These are phyloP conservation scores for Pseudoperonospora humuli DNA, from an alignment of 352 stramenopile genomes.

Conservation along the genomic window DNA sequence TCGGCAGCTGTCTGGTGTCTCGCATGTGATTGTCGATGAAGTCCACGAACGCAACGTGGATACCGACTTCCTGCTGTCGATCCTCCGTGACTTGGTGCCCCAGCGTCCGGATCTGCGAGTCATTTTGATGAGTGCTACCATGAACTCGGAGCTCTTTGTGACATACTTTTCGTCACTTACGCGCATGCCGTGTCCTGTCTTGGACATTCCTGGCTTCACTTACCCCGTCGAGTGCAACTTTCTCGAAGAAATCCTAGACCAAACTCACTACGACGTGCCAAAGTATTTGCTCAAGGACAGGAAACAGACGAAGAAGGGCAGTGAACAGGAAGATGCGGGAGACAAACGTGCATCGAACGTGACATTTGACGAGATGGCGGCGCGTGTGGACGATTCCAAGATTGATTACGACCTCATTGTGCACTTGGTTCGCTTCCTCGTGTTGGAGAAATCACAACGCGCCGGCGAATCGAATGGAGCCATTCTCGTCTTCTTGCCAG, in stretches of 20 bases:
- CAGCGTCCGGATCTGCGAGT: slow-evolving; percentile 78
- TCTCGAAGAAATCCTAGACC: slow-evolving; percentile 63
- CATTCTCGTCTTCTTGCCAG: slow-evolving; percentile 80
- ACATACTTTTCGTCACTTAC: slow-evolving; percentile 74
- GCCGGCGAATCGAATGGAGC: slow-evolving; percentile 28
- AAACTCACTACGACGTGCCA: slow-evolving; percentile 55
- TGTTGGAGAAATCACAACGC: slow-evolving; percentile 16
- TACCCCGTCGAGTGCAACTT: slow-evolving; percentile 76
- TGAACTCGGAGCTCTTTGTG: slow-evolving; percentile 87
- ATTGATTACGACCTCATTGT: slow-evolving; percentile 93
- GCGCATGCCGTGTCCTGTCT: slow-evolving; percentile 42
- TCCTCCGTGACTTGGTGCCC: slow-evolving; percentile 80
- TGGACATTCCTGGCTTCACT: slow-evolving; percentile 82
- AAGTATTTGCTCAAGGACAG: slow-evolving; percentile 49
- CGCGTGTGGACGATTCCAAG: slow-evolving; percentile 81
- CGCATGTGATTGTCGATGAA: slow-evolving; percentile 98
- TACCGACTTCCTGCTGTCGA: slow-evolving; percentile 93
- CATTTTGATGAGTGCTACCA: slow-evolving; percentile 96
- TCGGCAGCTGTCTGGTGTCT: slow-evolving; percentile 80
- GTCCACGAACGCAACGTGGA: slow-evolving; percentile 97
- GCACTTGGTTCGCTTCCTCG: slow-evolving; percentile 77
- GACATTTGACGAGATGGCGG: slow-evolving; percentile 41
- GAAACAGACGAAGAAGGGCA: slow-evolving; percentile 38
- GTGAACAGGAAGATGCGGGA: slow-evolving; percentile 13
- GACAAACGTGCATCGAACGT: slow-evolving; percentile 25